These are phyloP conservation scores for Arabidopsis suecica DNA, from an alignment of 345 rosid genomes.

Conservation along the genomic window DNA sequence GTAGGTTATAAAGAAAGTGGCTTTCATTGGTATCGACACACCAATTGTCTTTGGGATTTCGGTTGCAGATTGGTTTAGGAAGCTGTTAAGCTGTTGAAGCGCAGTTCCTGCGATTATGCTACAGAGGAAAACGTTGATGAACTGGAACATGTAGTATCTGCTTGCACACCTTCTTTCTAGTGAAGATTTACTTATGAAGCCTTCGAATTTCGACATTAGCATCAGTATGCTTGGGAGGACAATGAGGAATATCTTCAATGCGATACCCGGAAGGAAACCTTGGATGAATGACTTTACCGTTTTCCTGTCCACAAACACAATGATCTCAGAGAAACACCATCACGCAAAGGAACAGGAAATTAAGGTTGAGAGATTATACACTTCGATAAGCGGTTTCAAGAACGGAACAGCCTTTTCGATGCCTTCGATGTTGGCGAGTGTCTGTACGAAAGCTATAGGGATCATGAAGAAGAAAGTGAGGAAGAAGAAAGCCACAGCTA, in stretches of 20 bases:
- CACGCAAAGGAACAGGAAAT: background rate
- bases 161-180: conserved; percentile 88
- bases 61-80: conserved; percentile 83
- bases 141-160: conserved; percentile 78
- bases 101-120: conserved; percentile 94
- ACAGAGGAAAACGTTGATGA: conserved; percentile 93
- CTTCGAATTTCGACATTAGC: conserved; percentile 98
- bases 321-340: conserved; percentile 10
- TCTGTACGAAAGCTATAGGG: conserved; percentile 88
- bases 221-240: conserved; percentile 84
- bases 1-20: conserved; percentile 93
- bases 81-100: conserved; percentile 84
- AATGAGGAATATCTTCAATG: conserved; percentile 84
- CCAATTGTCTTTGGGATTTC: conserved; percentile 90
- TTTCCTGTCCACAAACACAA: conserved; percentile 56
- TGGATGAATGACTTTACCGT: conserved; percentile 78
- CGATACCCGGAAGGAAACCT: conserved; percentile 98
- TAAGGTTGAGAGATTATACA: conserved; percentile 46
- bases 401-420: conserved; percentile 88
- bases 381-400: conserved; percentile 75
- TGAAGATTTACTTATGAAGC: conserved; percentile 67
- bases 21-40: conserved; percentile 94
- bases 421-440: conserved; percentile 90
- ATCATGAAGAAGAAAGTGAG: conserved; percentile 97
- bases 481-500: conserved; percentile 77